phyloP scores from a whole-genome alignment of 768 basidiomycete genomes.

The Suillus placidus region DNA sequence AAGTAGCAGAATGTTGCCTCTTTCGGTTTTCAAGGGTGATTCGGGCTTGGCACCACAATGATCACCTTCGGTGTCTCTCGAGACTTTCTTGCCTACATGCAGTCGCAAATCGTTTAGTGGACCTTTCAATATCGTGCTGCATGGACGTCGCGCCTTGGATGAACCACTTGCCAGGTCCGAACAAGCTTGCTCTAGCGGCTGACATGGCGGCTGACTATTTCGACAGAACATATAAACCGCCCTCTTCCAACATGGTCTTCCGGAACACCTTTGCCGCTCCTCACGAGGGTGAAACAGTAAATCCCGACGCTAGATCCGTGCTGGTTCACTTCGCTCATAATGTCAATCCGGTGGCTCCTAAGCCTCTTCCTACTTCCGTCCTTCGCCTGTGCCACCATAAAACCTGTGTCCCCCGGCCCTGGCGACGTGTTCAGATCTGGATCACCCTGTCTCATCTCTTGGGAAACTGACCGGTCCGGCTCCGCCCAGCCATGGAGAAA shows the following conservation, averaged over 20 bases:
- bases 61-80: not conserved
- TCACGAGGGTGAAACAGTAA: not conserved
- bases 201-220: slow-evolving; percentile 12
- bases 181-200: slow-evolving; percentile 8
- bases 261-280: not conserved
- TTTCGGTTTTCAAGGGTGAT: not conserved
- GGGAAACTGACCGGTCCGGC: slow-evolving; percentile 28
- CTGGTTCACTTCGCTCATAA: slow-evolving; percentile 3
- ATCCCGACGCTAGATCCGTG: not conserved
- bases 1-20: slow-evolving; percentile 4
- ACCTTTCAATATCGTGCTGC: not conserved
- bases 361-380: slow-evolving; percentile 13
- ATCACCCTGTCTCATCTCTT: slow-evolving; percentile 37
- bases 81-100: not conserved
- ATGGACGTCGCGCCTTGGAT: not conserved
- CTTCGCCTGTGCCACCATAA: slow-evolving; percentile 23
- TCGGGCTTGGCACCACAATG: not conserved
- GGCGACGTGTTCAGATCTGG: slow-evolving; percentile 38
- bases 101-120: not conserved
- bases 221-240: not conserved
- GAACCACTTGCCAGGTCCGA: slow-evolving; percentile 1
- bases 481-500: slow-evolving; percentile 37
- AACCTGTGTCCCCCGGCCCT: slow-evolving; percentile 43
- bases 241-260: not conserved
- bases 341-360: slow-evolving; percentile 11